A percentile compares a stretch with the other conserved stretches of the same genome.
These are phyloP conservation scores for Lantana camara DNA, from an alignment of 257 asterid genomes.

Conservation along the genomic window DNA sequence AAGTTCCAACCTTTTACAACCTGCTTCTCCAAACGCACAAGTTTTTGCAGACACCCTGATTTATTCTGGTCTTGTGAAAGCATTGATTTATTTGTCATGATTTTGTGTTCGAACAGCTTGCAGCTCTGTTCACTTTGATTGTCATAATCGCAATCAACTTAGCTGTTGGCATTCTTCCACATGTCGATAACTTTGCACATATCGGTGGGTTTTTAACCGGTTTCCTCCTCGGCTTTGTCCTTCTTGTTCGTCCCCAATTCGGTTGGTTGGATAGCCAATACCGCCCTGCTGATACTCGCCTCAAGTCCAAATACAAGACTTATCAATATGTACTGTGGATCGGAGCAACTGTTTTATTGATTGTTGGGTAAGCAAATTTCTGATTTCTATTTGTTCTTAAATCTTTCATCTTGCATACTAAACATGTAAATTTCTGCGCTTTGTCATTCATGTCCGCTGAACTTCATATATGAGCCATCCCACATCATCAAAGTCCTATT, in stretches of 20 bases:
- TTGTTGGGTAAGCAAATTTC: conserved; percentile 67
- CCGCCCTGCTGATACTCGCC: conserved; percentile 57
- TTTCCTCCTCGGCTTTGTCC: conserved; percentile 75
- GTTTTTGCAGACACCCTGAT: neutral
- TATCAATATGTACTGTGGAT: conserved; percentile 61
- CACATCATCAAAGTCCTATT: too few species aligned
- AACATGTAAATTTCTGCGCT: too few species aligned
- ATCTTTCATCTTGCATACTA: neutral
- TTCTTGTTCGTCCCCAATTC: conserved; percentile 79
- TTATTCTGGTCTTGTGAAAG: neutral
- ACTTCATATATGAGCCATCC: neutral
- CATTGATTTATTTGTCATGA: neutral
- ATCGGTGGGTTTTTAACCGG: conserved; percentile 86
- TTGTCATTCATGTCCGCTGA: neutral
- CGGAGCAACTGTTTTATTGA: conserved; percentile 50
- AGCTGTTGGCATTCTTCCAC: conserved; percentile 86
- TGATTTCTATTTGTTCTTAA: neutral
- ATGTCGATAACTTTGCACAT: conserved; percentile 88
- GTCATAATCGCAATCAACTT: conserved; percentile 65
- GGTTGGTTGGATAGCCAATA: conserved; percentile 69
- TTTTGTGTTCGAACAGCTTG: conserved; percentile 48
- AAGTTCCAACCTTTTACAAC: neutral
- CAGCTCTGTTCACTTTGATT: conserved; percentile 82
- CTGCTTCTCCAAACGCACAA: neutral
- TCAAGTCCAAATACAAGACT: conserved; percentile 66